These are phyloP conservation scores for Lichtheimia corymbifera DNA, from an alignment of 371 early-diverging fungal genomes.

Conservation along the genomic window DNA sequence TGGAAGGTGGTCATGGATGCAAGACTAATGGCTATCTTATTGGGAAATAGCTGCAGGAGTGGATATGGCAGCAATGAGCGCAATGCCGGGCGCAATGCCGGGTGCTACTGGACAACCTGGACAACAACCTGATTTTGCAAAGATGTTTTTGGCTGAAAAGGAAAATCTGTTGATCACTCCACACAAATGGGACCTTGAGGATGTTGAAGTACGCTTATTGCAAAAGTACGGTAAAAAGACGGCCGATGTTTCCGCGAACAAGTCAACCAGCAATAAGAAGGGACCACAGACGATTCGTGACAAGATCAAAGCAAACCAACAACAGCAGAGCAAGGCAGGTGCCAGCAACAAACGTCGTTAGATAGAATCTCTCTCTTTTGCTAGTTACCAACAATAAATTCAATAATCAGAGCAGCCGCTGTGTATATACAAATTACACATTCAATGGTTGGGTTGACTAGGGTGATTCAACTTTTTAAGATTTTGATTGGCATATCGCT, in stretches of 20 bases:
- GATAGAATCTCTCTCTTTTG: too few species aligned
- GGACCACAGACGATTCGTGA: constrained; percentile 25
- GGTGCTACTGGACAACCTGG: constrained; percentile 59
- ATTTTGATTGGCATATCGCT: too few species aligned
- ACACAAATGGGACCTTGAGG: constrained; percentile 81
- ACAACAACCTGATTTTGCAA: constrained; percentile 83
- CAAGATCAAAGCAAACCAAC: constrained; percentile 31
- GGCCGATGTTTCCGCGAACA: constrained; percentile 1
- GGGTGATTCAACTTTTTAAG: too few species aligned
- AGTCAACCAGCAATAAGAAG: constrained; percentile 1
- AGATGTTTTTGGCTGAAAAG: constrained; percentile 84
- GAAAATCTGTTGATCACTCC: constrained; percentile 85
- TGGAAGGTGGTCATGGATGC: neutral
- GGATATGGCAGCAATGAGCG: constrained; percentile 90
- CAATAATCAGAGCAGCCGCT: too few species aligned
- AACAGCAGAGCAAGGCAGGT: constrained; percentile 14
- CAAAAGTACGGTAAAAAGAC: constrained; percentile 69
- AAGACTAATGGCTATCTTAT: neutral
- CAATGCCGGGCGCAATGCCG: constrained; percentile 45
- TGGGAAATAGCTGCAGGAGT: constrained; percentile 73
- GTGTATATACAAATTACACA: too few species aligned
- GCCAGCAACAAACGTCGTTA: constrained; percentile 30
- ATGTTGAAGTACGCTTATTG: constrained; percentile 83
- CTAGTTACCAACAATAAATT: too few species aligned
- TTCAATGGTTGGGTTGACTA: too few species aligned